These are phyloP conservation scores for Acephala macrosclerotiorum DNA, from an alignment of 2,329 filamentous ascomycete species.

Conservation along the genomic window DNA sequence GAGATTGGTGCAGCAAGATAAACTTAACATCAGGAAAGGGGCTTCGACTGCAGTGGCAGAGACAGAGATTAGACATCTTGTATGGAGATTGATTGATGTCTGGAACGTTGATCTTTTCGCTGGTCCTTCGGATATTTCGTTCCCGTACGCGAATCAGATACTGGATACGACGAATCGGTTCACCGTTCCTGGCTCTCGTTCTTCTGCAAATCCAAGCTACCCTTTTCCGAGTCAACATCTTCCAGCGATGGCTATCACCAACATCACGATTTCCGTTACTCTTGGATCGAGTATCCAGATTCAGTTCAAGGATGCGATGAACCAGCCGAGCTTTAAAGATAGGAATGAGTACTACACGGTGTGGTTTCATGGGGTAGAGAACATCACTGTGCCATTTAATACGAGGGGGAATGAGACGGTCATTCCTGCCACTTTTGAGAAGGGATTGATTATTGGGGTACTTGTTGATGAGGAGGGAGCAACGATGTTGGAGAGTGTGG, in stretches of 20 bases:
- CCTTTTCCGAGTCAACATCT: constrained; percentile 47
- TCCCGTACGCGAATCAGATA: constrained; percentile 52
- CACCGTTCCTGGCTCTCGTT: constrained; percentile 46
- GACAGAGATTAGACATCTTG: constrained; percentile 49
- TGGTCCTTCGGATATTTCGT: constrained; percentile 51
- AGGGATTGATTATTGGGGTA: constrained; percentile 47
- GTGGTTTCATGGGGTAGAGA: constrained; percentile 49
- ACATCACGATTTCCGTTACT: constrained; percentile 38
- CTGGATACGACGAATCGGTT: constrained; percentile 47
- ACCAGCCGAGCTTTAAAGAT: constrained; percentile 40
- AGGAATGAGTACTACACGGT: constrained; percentile 47
- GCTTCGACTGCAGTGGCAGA: constrained; percentile 49
- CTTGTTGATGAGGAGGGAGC: constrained; percentile 48
- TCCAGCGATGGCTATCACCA: constrained; percentile 42
- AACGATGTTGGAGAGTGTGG: constrained; percentile 46
- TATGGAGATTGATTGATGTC: constrained; percentile 51
- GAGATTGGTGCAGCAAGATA: constrained; percentile 46
- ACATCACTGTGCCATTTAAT: constrained; percentile 48
- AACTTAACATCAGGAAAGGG: constrained; percentile 44
- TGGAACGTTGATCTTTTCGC: constrained; percentile 50
- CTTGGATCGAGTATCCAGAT: constrained; percentile 45
- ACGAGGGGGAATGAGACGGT: constrained; percentile 43
- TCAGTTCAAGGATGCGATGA: constrained; percentile 39
- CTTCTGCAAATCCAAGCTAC: constrained; percentile 47
- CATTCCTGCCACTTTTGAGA: constrained; percentile 47